Evolutionary conservation across 805 yeast species (phyloP).

Genomic region (Kazachstania africana): DNA sequence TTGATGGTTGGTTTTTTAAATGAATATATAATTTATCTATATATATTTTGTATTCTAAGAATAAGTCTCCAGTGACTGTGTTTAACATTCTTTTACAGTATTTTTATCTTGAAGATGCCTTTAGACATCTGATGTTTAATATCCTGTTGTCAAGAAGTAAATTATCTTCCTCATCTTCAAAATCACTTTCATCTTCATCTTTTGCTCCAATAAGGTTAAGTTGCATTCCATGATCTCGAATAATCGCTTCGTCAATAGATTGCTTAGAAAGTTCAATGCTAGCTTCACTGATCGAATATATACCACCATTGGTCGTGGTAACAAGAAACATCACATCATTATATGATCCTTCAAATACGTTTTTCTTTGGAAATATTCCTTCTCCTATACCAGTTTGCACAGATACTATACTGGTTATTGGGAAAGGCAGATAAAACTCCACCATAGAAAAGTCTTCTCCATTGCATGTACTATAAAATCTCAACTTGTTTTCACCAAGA

Average conservation of each 20-base stretch:
- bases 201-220: neutral
- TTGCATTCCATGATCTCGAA: neutral
- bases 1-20: neutral
- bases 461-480: conserved; percentile 1
- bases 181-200: conserved; percentile 1
- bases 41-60: no score
- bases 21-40: conserved; percentile 1
- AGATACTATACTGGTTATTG: conserved; percentile 4
- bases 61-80: no score
- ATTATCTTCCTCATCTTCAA: conserved; percentile 2
- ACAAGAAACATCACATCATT: conserved; percentile 1
- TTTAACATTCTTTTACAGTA: no score
- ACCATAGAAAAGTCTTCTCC: conserved; percentile 2
- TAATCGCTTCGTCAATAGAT: no score
- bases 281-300: conserved; percentile 2
- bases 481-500: conserved; percentile 1
- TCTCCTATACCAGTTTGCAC: neutral
- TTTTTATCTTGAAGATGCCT: no score
- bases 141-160: conserved; percentile 5
- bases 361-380: no score
- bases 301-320: conserved; percentile 3
- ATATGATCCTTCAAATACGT: no score
- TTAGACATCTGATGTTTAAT: no score
- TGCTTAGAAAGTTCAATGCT: neutral
- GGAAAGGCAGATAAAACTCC: conserved; percentile 7